phyloP scores from a whole-genome alignment of 2,329 filamentous ascomycete genomes.

The Periconia sp. region DNA sequence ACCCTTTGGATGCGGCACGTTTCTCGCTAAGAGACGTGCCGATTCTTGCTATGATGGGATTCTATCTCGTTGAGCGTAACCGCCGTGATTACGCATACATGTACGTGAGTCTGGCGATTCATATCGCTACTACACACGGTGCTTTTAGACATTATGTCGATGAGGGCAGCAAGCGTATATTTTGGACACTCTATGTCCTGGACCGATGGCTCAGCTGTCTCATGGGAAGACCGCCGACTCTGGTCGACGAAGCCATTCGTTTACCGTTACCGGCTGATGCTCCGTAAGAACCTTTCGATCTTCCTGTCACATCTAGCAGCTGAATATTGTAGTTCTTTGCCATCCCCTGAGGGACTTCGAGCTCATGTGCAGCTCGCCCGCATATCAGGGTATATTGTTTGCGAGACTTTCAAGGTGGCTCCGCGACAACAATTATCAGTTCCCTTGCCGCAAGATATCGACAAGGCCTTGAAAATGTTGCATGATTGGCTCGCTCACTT shows the following conservation, averaged over 20 bases:
- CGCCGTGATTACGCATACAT: slow-evolving; percentile 33
- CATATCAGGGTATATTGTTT: slow-evolving; percentile 32
- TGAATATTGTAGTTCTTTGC: slow-evolving; percentile 20
- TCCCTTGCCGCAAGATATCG: slow-evolving; percentile 16
- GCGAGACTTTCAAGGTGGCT: slow-evolving; percentile 31
- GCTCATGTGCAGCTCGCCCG: slow-evolving; percentile 30
- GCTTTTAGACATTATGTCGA: slow-evolving; percentile 23
- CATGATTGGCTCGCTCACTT: slow-evolving; percentile 25
- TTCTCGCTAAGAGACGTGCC: slow-evolving; percentile 32
- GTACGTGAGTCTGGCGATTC: slow-evolving; percentile 32
- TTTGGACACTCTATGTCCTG: slow-evolving; percentile 34
- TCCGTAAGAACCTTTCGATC: slow-evolving; percentile 20
- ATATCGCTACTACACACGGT: slow-evolving; percentile 33
- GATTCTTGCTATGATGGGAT: slow-evolving; percentile 31
- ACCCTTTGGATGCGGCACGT: slow-evolving; percentile 31
- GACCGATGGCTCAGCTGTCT: slow-evolving; percentile 34
- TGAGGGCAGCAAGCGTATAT: slow-evolving; percentile 25
- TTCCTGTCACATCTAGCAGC: not conserved
- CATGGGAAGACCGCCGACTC: slow-evolving; percentile 32
- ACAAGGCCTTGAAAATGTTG: slow-evolving; percentile 28
- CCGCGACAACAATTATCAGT: slow-evolving; percentile 16
- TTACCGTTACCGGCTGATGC: slow-evolving; percentile 26
- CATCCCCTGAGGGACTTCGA: slow-evolving; percentile 27
- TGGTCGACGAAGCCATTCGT: slow-evolving; percentile 32
- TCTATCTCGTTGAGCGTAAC: slow-evolving; percentile 37